Conservation (phyloP, 805 yeast species). For the Kuraishia cidri region DNA sequence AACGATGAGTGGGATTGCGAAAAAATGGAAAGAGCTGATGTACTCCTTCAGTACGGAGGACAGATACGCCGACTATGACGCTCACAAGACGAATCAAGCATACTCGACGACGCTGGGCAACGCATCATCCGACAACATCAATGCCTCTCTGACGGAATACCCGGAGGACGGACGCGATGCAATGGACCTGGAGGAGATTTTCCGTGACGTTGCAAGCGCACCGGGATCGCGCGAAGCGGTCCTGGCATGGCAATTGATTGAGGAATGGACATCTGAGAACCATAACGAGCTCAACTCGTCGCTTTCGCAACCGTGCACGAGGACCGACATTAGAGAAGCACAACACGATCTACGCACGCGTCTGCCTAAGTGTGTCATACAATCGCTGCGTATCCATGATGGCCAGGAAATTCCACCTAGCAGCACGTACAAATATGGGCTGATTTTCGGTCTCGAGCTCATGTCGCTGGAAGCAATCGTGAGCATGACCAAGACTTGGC, state of each 20-base stretch:
- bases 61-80: constrained; percentile 60
- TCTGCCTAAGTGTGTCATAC: constrained; percentile 70
- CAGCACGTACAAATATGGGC: constrained; percentile 56
- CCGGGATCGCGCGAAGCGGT: constrained; percentile 64
- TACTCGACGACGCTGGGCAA: constrained; percentile 31
- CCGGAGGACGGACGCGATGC: constrained; percentile 10
- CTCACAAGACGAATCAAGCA: constrained; percentile 9
- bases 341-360: constrained; percentile 66
- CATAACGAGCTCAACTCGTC: constrained; percentile 11
- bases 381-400: constrained; percentile 68
- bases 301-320: constrained; percentile 46
- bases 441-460: constrained; percentile 69
- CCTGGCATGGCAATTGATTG: constrained; percentile 78
- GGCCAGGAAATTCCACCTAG: constrained; percentile 75
- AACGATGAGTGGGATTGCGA: constrained; percentile 7
- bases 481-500: constrained; percentile 76
- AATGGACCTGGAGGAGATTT: constrained; percentile 18
- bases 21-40: constrained; percentile 46
- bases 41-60: constrained; percentile 61
- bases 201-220: constrained; percentile 20
- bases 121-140: constrained; percentile 6
- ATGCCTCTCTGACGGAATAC: constrained; percentile 12
- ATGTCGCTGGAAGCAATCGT: constrained; percentile 73
- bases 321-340: constrained; percentile 63
- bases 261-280: constrained; percentile 63